Conservation (phyloP, 192 early-diverging fungal genomes). For the Jimgerdemannia lactiflua region DNA sequence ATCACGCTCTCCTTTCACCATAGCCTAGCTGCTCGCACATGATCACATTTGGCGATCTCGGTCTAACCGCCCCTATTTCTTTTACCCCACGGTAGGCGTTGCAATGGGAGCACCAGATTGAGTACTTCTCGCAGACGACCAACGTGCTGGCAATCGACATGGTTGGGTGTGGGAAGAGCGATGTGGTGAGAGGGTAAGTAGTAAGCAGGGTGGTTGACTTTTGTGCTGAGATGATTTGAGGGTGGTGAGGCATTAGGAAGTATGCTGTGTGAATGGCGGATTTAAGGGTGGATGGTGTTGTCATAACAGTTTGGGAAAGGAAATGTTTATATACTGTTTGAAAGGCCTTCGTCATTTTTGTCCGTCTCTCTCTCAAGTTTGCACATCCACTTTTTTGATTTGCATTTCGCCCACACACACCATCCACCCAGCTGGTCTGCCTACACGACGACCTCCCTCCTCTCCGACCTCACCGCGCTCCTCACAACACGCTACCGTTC, state of each 20-base stretch:
- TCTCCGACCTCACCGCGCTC: conserved; percentile 39
- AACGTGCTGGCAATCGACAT: conserved; percentile 54
- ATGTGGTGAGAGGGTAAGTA: conserved; percentile 42
- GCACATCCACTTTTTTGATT: neutral
- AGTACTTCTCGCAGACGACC: conserved; percentile 46
- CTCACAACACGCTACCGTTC: conserved; percentile 42
- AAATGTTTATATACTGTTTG: too few relatives aligned
- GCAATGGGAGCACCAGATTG: conserved; percentile 55
- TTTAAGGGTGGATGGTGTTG: too few relatives aligned
- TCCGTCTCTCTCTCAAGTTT: neutral
- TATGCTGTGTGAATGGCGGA: neutral
- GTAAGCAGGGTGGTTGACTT: neutral
- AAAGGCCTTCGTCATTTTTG: neutral
- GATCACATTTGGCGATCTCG: too few relatives aligned
- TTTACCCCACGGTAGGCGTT: conserved; percentile 26
- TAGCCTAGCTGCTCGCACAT: too few relatives aligned
- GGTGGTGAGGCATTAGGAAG: neutral
- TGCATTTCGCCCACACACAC: neutral
- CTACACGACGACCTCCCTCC: conserved; percentile 45
- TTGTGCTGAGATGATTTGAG: neutral
- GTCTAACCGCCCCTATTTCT: too few relatives aligned
- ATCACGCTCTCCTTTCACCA: too few relatives aligned
- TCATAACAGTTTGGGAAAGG: too few relatives aligned
- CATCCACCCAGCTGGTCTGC: conserved; percentile 31
- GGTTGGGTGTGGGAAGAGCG: conserved; percentile 53